Percentiles rank a stretch among this genome's conserved stretches.
phyloP scores from a whole-genome alignment of 2,329 filamentous ascomycete genomes.

The Calcarisporium arbuscula region DNA sequence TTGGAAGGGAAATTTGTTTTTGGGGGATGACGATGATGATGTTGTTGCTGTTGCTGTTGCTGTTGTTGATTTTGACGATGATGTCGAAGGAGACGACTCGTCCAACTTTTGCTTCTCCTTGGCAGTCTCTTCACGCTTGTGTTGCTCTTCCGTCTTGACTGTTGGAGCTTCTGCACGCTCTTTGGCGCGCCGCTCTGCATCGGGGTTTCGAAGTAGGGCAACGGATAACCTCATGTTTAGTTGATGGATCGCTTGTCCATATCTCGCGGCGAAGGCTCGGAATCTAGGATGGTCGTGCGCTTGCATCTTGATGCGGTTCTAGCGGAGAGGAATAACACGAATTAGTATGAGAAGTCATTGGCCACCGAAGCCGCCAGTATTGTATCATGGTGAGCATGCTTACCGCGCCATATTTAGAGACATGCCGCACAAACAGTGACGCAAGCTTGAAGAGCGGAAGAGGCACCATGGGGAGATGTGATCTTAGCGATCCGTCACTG shows the following conservation, averaged over 20 bases:
- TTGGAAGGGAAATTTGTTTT: conserved; percentile 27
- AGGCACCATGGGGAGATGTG: conserved; percentile 46
- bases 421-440: conserved; percentile 55
- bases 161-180: conserved; percentile 59
- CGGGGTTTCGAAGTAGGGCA: conserved; percentile 49
- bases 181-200: conserved; percentile 51
- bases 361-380: neutral
- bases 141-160: conserved; percentile 58
- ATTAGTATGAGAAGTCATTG: neutral
- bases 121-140: conserved; percentile 45
- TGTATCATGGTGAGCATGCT: conserved; percentile 18
- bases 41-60: conserved; percentile 1
- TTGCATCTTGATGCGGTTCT: conserved; percentile 62
- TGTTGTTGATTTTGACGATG: conserved; percentile 1
- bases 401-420: conserved; percentile 66
- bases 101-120: conserved; percentile 34
- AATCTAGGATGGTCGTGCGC: conserved; percentile 59
- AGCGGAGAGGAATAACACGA: conserved; percentile 14
- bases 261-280: conserved; percentile 52
- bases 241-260: conserved; percentile 60
- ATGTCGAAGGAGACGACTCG: conserved; percentile 4
- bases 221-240: conserved; percentile 61
- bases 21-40: conserved; percentile 9
- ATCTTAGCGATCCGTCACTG: neutral
- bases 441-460: conserved; percentile 63